These are phyloP conservation scores for Talaromyces sp. DNA, from an alignment of 2,329 filamentous ascomycete species.

Conservation along the genomic window DNA sequence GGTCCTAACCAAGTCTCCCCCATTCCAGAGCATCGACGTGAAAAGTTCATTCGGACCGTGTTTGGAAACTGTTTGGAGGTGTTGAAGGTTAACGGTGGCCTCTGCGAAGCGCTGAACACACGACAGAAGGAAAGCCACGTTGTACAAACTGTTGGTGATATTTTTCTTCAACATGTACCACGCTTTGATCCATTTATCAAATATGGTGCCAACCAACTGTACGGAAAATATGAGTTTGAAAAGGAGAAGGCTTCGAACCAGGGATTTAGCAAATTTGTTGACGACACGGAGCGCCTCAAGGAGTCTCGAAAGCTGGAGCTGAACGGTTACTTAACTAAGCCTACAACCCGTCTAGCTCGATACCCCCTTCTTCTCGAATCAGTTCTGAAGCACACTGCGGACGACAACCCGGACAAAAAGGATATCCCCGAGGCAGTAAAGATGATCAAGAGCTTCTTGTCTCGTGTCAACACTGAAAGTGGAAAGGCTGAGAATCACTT, in stretches of 20 bases:
- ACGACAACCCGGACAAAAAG: slow-evolving; percentile 84
- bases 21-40: slow-evolving; percentile 82
- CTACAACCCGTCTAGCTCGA: slow-evolving; percentile 89
- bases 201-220: slow-evolving; percentile 93
- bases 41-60: slow-evolving; percentile 89
- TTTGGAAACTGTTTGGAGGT: slow-evolving; percentile 97
- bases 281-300: slow-evolving; percentile 93
- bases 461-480: slow-evolving; percentile 88
- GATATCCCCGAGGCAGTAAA: slow-evolving; percentile 88
- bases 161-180: slow-evolving; percentile 89
- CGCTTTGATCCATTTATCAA: slow-evolving; percentile 95
- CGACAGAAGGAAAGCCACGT: slow-evolving; percentile 89
- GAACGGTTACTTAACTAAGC: slow-evolving; percentile 97
- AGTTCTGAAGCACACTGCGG: slow-evolving; percentile 86
- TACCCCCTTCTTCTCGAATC: slow-evolving; percentile 92
- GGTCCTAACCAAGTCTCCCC: slow-evolving; percentile 69
- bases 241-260: slow-evolving; percentile 88
- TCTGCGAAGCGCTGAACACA: slow-evolving; percentile 85
- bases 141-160: slow-evolving; percentile 86
- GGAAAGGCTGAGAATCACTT: slow-evolving; percentile 98
- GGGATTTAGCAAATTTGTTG: slow-evolving; percentile 86
- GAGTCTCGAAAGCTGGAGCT: slow-evolving; percentile 95
- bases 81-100: slow-evolving; percentile 83
- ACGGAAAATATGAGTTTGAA: slow-evolving; percentile 97
- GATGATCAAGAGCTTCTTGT: slow-evolving; percentile 83